Base-by-base conservation (phyloP, 2,329 filamentous ascomycete genomes). In the Clonostachys rhizophaga region DNA sequence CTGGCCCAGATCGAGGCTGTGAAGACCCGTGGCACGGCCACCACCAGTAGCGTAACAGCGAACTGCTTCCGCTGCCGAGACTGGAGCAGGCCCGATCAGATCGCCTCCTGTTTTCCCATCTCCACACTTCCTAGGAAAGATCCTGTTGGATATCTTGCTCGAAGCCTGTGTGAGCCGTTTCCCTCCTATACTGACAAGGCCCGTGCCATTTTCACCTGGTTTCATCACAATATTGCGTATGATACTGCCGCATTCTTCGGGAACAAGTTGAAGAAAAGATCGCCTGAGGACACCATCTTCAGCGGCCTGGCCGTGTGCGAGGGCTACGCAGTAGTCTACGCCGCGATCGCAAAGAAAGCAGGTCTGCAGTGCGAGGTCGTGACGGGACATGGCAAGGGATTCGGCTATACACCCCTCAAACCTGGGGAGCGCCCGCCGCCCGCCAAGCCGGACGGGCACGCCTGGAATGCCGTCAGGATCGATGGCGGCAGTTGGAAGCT, bases 401-500 rank as follows among this genome's bases (percentile, higher is more conserved):
- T 78, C 55, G 89, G 91, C 2, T 85, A 91, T 65, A 64, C 61
- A 0, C 66, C 82, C 0, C 67, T 91, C 8, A 70, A 75, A 37
- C 76, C 82, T 0, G 87, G 87, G 5, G 74, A 87, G 45, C 70
- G 78, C 0, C 63, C 86, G 0, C 91, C 91, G 3, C 76, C 81
- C 0, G 78, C 76, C 17, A 71, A 84, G 45, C 69, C 79, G 1
- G 75, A 69, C 6, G 79, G 81, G 2, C 92, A 97, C 65, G 92
- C 94, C 0, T 96, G 94, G 94, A 96, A 96, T 59, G 91, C 88
- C 0, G 89, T 96, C 7, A 79, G 83, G 45, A 90, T 97, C 49
- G 92, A 97, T 57, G 80, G 84, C 24, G 89, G 89, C 3, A 80
- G 83, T 53, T 97, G 92, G 92, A 96, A 96, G 66, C 77, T 97